These are phyloP conservation scores for Hypoxylon fuscum DNA, from an alignment of 495 filamentous ascomycete species.

Conservation along the genomic window DNA sequence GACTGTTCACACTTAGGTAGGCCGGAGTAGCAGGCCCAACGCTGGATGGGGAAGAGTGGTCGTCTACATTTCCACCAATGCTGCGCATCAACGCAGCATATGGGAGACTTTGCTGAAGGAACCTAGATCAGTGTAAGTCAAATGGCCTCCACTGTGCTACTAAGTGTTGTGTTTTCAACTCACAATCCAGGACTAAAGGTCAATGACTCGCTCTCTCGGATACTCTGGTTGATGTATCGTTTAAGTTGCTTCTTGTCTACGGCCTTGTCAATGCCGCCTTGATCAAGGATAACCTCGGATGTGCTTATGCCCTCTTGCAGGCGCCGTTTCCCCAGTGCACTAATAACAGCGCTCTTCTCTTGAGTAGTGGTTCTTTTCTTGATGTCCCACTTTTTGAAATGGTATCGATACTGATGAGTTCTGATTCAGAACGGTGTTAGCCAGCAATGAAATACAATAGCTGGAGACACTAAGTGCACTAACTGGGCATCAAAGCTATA, in stretches of 20 bases:
- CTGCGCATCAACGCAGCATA: slow-evolving; percentile 29
- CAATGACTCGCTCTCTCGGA: slow-evolving; percentile 22
- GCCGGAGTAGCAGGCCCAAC: slow-evolving; percentile 9
- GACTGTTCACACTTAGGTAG: slow-evolving; percentile 13
- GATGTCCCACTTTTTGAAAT: slow-evolving; percentile 55
- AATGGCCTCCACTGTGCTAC: background rate
- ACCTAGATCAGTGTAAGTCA: background rate
- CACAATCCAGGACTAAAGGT: slow-evolving; percentile 23
- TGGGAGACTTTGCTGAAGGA: slow-evolving; percentile 31
- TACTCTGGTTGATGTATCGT: slow-evolving; percentile 44
- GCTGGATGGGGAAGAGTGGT: slow-evolving; percentile 15
- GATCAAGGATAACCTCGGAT: slow-evolving; percentile 37
- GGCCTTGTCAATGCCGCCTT: slow-evolving; percentile 25
- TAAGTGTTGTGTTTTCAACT: slow-evolving; percentile 3
- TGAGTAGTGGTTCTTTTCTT: slow-evolving; percentile 44
- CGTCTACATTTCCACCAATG: slow-evolving; percentile 2
- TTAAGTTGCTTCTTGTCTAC: slow-evolving; percentile 48
- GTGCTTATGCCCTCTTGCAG: slow-evolving; percentile 42
- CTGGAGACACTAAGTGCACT: slow-evolving; percentile 20
- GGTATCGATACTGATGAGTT: slow-evolving; percentile 51
- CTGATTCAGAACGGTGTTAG: slow-evolving; percentile 29
- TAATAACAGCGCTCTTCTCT: slow-evolving; percentile 17
- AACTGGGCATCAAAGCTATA: slow-evolving; percentile 50
- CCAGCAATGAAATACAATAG: background rate
- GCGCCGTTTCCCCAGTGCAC: slow-evolving; percentile 13